Percentiles rank a stretch among this genome's conserved stretches.
These are phyloP conservation scores for Neoscytalidium dimidiatum DNA, from an alignment of 2,329 filamentous ascomycete species.

Conservation along the genomic window DNA sequence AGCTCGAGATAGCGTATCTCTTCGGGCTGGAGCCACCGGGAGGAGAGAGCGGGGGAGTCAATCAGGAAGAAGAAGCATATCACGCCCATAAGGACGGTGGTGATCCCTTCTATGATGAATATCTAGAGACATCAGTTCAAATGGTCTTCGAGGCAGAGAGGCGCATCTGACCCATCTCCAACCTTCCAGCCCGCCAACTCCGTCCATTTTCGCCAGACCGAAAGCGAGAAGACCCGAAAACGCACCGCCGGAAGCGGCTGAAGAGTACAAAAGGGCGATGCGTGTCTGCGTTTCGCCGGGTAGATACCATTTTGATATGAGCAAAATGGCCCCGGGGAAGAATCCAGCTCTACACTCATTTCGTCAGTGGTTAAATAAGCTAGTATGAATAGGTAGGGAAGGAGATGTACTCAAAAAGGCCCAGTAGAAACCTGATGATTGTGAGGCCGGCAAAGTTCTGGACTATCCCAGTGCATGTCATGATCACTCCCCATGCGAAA, in stretches of 20 bases:
- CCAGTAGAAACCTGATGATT: conserved; percentile 45
- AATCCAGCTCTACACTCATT: conserved; percentile 25
- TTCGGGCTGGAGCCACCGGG: conserved; percentile 27
- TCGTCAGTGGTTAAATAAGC: background rate
- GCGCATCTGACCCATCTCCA: conserved; percentile 29
- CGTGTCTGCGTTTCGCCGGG: conserved; percentile 57
- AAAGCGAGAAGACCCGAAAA: conserved; percentile 59
- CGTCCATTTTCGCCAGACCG: conserved; percentile 60
- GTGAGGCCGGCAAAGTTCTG: conserved; percentile 49
- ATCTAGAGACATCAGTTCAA: background rate
- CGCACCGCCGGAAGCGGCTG: conserved; percentile 55
- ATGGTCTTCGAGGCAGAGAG: too few species aligned
- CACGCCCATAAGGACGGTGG: conserved; percentile 19
- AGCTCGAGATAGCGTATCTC: conserved; percentile 32
- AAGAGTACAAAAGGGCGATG: conserved; percentile 58
- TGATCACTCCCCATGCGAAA: conserved; percentile 40
- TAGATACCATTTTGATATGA: conserved; percentile 63
- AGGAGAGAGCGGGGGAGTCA: conserved; percentile 52
- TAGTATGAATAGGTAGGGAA: background rate
- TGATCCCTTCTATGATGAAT: conserved; percentile 24
- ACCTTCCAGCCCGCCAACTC: conserved; percentile 42
- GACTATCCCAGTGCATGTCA: conserved; percentile 49
- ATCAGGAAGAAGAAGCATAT: conserved; percentile 54
- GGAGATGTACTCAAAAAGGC: conserved; percentile 32
- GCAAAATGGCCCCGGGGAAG: conserved; percentile 43